Conservation (phyloP, 2,329 filamentous ascomycete species). For the Apiospora marii region DNA sequence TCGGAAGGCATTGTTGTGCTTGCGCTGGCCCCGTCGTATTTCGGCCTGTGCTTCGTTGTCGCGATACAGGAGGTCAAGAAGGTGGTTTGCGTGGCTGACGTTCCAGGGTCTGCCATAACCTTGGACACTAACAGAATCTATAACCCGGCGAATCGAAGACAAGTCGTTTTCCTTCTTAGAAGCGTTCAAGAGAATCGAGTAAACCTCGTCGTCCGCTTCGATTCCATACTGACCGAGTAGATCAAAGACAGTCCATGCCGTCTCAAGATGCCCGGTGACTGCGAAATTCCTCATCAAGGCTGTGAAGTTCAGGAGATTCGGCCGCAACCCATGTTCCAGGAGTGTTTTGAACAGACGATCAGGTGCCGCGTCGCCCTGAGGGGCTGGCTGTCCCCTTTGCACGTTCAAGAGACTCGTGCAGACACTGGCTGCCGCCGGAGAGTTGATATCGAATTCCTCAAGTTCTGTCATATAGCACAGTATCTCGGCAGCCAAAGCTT, state of each 20-base stretch:
- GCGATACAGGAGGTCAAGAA: slow-evolving; percentile 60
- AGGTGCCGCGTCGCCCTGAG: slow-evolving; percentile 54
- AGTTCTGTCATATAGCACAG: slow-evolving; percentile 45
- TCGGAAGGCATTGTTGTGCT: slow-evolving; percentile 49
- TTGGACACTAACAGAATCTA: slow-evolving; percentile 55
- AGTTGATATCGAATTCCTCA: slow-evolving; percentile 54
- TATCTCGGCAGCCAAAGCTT: slow-evolving; percentile 53
- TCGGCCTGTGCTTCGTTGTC: slow-evolving; percentile 48
- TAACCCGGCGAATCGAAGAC: slow-evolving; percentile 60
- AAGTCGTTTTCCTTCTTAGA: slow-evolving; percentile 67
- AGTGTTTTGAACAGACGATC: slow-evolving; percentile 63
- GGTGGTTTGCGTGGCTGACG: slow-evolving; percentile 56
- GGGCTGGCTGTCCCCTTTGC: slow-evolving; percentile 42
- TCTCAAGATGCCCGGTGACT: slow-evolving; percentile 66
- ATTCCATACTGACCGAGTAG: slow-evolving; percentile 67
- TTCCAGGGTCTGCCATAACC: slow-evolving; percentile 53
- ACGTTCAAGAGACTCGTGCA: slow-evolving; percentile 66
- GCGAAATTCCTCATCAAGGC: slow-evolving; percentile 76
- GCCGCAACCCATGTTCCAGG: slow-evolving; percentile 65
- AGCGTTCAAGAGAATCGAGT: slow-evolving; percentile 73
- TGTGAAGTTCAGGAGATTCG: slow-evolving; percentile 70
- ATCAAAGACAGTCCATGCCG: slow-evolving; percentile 71
- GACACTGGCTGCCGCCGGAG: slow-evolving; percentile 56
- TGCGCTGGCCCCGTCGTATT: slow-evolving; percentile 41
- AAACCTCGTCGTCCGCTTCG: slow-evolving; percentile 71